Conservation (phyloP, 148 eudicot species). For the Mesembryanthemum crystallinum region DNA sequence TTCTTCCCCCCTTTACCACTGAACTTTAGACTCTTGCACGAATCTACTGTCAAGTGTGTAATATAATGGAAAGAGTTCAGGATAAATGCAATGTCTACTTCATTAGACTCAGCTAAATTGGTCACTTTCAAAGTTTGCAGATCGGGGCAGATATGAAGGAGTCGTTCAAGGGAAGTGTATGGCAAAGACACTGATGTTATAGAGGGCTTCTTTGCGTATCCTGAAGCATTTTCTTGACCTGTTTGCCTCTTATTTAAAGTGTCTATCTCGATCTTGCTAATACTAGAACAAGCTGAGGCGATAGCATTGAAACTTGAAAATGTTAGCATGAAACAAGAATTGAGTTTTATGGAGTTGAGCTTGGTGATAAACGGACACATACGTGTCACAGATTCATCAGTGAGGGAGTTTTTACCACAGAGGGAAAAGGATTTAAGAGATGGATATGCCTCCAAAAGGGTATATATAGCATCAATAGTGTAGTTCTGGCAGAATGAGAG, state of each 20-base stretch:
- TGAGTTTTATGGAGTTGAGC: neutral
- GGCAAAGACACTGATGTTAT: neutral
- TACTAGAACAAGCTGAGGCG: neutral
- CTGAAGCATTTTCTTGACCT: neutral
- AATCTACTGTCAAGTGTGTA: no score
- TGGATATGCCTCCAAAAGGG: neutral
- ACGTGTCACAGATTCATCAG: neutral
- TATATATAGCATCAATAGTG: neutral
- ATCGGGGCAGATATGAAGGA: neutral
- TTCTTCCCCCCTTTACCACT: no score
- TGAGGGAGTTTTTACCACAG: neutral
- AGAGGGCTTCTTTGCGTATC: neutral
- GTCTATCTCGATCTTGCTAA: neutral
- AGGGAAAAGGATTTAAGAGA: neutral
- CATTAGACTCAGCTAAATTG: no score
- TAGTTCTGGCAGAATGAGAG: neutral
- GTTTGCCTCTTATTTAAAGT: neutral
- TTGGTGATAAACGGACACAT: neutral
- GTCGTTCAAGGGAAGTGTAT: neutral
- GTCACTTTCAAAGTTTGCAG: neutral
- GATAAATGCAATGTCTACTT: no score
- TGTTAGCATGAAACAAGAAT: neutral
- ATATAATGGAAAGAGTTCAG: no score
- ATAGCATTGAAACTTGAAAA: neutral
- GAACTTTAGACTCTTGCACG: no score